These are phyloP conservation scores for Mortierella sp. DNA, from an alignment of 371 early-diverging fungal species.

Conservation along the genomic window DNA sequence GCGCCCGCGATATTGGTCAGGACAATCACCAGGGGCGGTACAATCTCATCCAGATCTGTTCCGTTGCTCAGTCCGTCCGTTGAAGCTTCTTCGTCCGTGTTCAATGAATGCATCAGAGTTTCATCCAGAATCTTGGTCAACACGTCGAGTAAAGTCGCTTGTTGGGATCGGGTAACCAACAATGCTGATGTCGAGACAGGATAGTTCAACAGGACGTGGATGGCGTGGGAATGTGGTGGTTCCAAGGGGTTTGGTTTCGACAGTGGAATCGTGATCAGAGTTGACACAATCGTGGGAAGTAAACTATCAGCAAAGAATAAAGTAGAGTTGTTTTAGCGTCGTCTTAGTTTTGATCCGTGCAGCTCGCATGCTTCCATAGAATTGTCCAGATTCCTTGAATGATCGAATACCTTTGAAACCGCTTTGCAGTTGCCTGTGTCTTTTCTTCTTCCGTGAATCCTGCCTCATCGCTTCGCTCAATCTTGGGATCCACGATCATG, in stretches of 20 bases:
- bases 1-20: slow-evolving; percentile 61
- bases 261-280: slow-evolving; percentile 57
- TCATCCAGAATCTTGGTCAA: slow-evolving; percentile 42
- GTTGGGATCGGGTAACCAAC: slow-evolving; percentile 45
- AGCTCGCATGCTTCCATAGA: background rate
- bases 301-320: slow-evolving; percentile 37
- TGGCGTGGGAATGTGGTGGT: slow-evolving; percentile 80
- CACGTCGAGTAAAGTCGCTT: slow-evolving; percentile 21
- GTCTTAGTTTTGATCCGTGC: no score
- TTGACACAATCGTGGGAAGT: slow-evolving; percentile 56
- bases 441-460: slow-evolving; percentile 25
- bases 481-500: slow-evolving; percentile 57
- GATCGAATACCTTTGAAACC: slow-evolving; percentile 56
- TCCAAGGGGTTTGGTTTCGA: slow-evolving; percentile 66
- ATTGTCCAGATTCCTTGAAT: no score
- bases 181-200: slow-evolving; percentile 35
- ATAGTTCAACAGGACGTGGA: slow-evolving; percentile 61
- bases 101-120: slow-evolving; percentile 41
- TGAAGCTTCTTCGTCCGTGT: slow-evolving; percentile 48
- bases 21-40: slow-evolving; percentile 75
- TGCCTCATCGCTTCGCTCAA: slow-evolving; percentile 18
- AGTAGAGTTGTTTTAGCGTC: no score
- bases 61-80: slow-evolving; percentile 42
- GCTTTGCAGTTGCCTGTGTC: slow-evolving; percentile 8
- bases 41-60: slow-evolving; percentile 65